Evolutionary conservation across 1,284 basidiomycete species (phyloP), one percentile per base, ranked within the genome.

Genomic region (Leccinum subrobustum): DNA sequence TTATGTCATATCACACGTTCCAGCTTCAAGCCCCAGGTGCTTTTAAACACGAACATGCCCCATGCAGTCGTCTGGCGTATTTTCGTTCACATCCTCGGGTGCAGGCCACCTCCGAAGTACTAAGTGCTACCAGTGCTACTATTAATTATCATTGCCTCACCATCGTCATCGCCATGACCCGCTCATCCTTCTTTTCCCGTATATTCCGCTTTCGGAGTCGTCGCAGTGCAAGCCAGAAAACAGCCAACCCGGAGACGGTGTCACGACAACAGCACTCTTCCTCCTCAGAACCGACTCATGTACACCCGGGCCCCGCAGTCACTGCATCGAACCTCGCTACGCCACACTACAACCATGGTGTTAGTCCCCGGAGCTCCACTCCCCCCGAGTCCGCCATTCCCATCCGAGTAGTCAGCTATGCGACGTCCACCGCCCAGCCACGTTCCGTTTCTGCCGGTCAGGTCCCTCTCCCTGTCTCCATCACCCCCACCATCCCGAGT

Each of bases 181-280:
- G 70, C 44, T 52, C 71, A 20, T 66, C 63, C 1, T 59, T 59
- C 4, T 37, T 59, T 3, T 39, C 70, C 18, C 61, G 63, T 35
- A 20, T 70, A 2, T 65, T 74, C 35, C 63, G 67, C 53, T 50
- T 65, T 23, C 59, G 64, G 16, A 54, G 20, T 27, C 60, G 63
- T 54, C 61, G 62, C 25, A n/a, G 12, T 11, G 55, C 37, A 47
- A 33, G 53, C 31, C 60, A 61, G 12, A 50, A 20, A 16, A 37
- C 20, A 4, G 20, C n/a, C 29, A 18, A 18, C 25, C 39, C 39
- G 8, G 44, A 47, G 44, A 47, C 44, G 18, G 18, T 12, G 44
- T 20, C 44, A 47, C 18, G 18, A 20, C 18, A 47, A 18, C 44
- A 47, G 18, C 18, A 20, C 11, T 14, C 42, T 44, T 44, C 18